Evolutionary conservation across 768 basidiomycete genomes (phyloP), one percentile per base, ranked within the genome.

Genomic region (Gymnopilus dilepis): DNA sequence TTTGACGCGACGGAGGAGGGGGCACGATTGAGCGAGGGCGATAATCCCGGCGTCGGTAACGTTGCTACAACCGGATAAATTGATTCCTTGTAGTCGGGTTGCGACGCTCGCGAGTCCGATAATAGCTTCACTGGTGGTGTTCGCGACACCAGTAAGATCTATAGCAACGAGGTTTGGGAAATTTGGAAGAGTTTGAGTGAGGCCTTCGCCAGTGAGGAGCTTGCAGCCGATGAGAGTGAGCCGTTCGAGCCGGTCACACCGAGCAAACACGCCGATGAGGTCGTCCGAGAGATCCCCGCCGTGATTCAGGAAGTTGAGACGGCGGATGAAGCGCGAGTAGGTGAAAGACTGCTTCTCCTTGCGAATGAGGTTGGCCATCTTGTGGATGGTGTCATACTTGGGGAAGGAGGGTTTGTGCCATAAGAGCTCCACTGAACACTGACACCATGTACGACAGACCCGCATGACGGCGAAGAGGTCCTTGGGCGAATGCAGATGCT

Each of bases 381-480:
- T 88, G 70, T 88, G 82, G 56, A 97, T 84, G 37, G 90, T 89
- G 57, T 82, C 77, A 59, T 86, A 80, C 60, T 85, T 86, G 24
- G 86, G 79, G 71, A 99, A 87, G 56, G 81, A 80, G 19, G 96
- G 96, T 69, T 92, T 91, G 74, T 95, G 90, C 96, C 96, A 99
- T 22, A 99, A 82, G 21, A 98, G 84, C 74, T 98, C 94, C 42
- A 96, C 95, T 30, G 94, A 88, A 75, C 95, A 97, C 72, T 96
- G 91, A 81, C 95, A 98, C 95, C 97, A 99, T 26, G 87, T 83
- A 59, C 93, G 88, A 19, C 89, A 95, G 26, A 98, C 95, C 59
- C 90, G 86, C 62, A 96, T 82, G 40, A 86, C 83, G 65, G 82
- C 79, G 64, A 90, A 85, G 48, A 98, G 83, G 74, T 97, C 92